phyloP scores from a whole-genome alignment of 2,329 filamentous ascomycete genomes.

The Ophiocordyceps australis region DNA sequence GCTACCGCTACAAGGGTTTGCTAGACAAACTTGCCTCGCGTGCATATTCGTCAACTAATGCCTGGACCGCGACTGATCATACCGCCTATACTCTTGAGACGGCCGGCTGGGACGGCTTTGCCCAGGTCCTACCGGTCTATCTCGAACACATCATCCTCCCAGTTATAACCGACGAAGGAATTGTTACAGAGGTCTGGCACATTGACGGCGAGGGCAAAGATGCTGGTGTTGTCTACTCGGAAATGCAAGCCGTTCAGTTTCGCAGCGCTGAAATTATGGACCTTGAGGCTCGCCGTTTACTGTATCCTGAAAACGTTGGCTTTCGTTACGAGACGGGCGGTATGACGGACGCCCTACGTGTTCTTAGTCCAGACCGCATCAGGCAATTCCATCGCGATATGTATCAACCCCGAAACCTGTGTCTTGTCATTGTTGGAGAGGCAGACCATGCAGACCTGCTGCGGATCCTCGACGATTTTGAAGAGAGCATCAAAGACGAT shows the following conservation, averaged over 20 bases:
- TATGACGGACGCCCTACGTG: constrained; percentile 79
- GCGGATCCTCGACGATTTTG: constrained; percentile 69
- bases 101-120: constrained; percentile 92
- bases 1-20: constrained; percentile 85
- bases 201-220: constrained; percentile 87
- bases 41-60: constrained; percentile 87
- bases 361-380: constrained; percentile 76
- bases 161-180: constrained; percentile 80
- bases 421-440: constrained; percentile 81
- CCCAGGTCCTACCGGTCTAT: constrained; percentile 86
- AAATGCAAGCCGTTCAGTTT: constrained; percentile 95
- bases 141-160: constrained; percentile 86
- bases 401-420: constrained; percentile 95
- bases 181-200: constrained; percentile 92
- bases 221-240: constrained; percentile 92
- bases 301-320: constrained; percentile 79
- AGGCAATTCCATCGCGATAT: constrained; percentile 89
- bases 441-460: constrained; percentile 69
- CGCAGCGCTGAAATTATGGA: constrained; percentile 75
- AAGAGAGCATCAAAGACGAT: constrained; percentile 66
- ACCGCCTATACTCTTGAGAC: constrained; percentile 92
- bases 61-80: constrained; percentile 92
- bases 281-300: constrained; percentile 54
- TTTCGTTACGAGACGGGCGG: constrained; percentile 98
- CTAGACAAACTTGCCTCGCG: constrained; percentile 86